Base-by-base conservation (phyloP, 495 filamentous ascomycete species). In the Margaritispora aquatica region DNA sequence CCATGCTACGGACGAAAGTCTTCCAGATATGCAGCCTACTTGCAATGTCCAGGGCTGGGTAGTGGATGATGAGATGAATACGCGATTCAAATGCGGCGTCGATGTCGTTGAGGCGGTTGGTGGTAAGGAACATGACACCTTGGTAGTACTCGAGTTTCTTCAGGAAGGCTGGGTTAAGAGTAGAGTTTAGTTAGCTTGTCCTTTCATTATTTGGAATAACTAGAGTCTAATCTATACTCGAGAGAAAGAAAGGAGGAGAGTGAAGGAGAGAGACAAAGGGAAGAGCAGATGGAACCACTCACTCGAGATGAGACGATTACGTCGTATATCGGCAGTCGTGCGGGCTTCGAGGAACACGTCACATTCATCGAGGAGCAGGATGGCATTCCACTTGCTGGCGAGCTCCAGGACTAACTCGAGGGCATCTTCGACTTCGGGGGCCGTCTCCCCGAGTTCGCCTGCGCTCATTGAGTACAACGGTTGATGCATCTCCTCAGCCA, bases 331-430 rank as follows among this genome's bases (percentile, higher is more conserved):
- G 2, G 51, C 26, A n/a, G 56, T 54, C 1, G 48, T 31, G 19
- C 61, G 51, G 11, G 34, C 51, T 52, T 59, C 61, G 1, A 75
- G 59, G 66, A 75, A 73, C 8, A 73, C 66, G 46, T 75, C 73
- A 0, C 66, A 67, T 58, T 75, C 72, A 29, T 75, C 73, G 4
- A 75, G 58, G 10, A 80, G 69, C 0, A 80, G 56, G 8, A 80
- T 63, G 7, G 69, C 71, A 1, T 69, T 70, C 77, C 76, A 80
- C 15, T 64, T 62, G 0, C 54, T 69, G 5, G 68, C 68, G 27
- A 78, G 66, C 19, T 71, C 63, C 5, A 81, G 65, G 20, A 81
- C 72, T 0, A 67, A 38, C 27, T 69, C 62, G n/a, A 84, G 71
- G 1, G 67, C 68, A 1, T 54, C 50, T 38, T 81, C 77, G n/a